A percentile compares a stretch with the other conserved stretches of the same genome.
These are phyloP conservation scores for Phytophthora chlamydospora DNA, from an alignment of 352 stramenopile species.

Conservation along the genomic window DNA sequence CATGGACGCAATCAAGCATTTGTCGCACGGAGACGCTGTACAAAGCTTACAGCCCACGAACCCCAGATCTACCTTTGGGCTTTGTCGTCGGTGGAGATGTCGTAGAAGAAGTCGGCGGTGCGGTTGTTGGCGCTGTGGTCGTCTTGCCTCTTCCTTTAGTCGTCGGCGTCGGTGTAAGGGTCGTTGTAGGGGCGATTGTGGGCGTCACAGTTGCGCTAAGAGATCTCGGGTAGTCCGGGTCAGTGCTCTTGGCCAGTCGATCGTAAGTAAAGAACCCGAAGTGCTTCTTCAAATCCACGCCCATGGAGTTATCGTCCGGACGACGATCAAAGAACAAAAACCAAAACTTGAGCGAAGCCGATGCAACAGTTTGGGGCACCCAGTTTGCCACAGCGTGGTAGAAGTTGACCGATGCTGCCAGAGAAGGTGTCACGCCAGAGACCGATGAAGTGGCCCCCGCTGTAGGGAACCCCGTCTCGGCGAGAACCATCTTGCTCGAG, in stretches of 20 bases:
- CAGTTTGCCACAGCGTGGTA: conserved; percentile 25
- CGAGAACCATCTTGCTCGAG: conserved; percentile 42
- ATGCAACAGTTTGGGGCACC: conserved; percentile 8
- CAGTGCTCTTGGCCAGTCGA: conserved; percentile 36
- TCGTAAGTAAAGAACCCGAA: conserved; percentile 52
- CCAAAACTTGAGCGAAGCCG: conserved; percentile 46
- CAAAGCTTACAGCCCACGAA: too few species aligned
- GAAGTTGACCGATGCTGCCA: conserved; percentile 28
- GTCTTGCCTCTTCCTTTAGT: too few species aligned
- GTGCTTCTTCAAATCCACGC: conserved; percentile 44
- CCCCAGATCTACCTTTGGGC: too few species aligned
- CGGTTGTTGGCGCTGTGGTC: too few species aligned
- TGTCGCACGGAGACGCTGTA: too few species aligned
- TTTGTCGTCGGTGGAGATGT: not conserved
- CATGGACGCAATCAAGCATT: too few species aligned
- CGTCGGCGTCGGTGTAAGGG: not conserved
- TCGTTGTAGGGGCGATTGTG: not conserved
- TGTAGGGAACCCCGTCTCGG: conserved; percentile 59
- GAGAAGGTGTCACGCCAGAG: conserved; percentile 32
- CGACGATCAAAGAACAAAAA: conserved; percentile 61
- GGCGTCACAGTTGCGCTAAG: not conserved
- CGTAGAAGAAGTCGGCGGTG: not conserved
- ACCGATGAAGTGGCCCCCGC: conserved; percentile 30
- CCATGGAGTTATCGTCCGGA: conserved; percentile 45
- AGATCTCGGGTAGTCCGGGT: conserved; percentile 20